Evolutionary conservation across 768 basidiomycete species (phyloP).

Genomic region (Collybiopsis confluens): DNA sequence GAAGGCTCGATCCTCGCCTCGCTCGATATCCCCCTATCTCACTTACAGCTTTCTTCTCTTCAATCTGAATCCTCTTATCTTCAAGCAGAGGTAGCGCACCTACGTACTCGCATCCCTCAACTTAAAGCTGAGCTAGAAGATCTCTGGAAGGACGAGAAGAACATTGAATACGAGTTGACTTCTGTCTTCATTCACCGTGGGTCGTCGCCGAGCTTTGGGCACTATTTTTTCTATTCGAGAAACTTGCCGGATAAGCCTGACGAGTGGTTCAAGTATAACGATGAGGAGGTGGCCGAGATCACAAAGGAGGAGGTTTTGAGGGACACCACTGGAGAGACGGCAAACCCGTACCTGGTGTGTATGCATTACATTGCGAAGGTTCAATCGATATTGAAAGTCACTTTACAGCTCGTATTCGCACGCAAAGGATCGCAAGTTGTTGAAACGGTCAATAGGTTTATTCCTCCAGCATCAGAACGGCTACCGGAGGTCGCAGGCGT

Average conservation of each 20-base stretch:
- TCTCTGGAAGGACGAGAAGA: constrained; percentile 66
- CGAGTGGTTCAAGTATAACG: constrained; percentile 96
- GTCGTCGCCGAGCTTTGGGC: constrained; percentile 80
- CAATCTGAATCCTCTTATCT: constrained; percentile 50
- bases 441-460: constrained; percentile 73
- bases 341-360: constrained; percentile 85
- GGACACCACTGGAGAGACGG: constrained; percentile 85
- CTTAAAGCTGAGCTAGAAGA: constrained; percentile 70
- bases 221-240: constrained; percentile 95
- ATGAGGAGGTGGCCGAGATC: constrained; percentile 78
- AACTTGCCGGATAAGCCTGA: constrained; percentile 78
- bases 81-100: constrained; percentile 50
- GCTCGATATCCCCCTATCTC: constrained; percentile 48
- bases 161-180: constrained; percentile 82
- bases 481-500: too few relatives aligned
- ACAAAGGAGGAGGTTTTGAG: constrained; percentile 79
- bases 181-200: constrained; percentile 96
- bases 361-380: not conserved
- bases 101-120: constrained; percentile 42
- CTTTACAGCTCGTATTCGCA: constrained; percentile 74
- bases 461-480: constrained; percentile 18
- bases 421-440: constrained; percentile 76
- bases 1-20: constrained; percentile 39
- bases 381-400: not conserved
- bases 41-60: constrained; percentile 24